Base-by-base conservation (phyloP, 805 yeast genomes). In the Saccharomyces cerevisiae region DNA sequence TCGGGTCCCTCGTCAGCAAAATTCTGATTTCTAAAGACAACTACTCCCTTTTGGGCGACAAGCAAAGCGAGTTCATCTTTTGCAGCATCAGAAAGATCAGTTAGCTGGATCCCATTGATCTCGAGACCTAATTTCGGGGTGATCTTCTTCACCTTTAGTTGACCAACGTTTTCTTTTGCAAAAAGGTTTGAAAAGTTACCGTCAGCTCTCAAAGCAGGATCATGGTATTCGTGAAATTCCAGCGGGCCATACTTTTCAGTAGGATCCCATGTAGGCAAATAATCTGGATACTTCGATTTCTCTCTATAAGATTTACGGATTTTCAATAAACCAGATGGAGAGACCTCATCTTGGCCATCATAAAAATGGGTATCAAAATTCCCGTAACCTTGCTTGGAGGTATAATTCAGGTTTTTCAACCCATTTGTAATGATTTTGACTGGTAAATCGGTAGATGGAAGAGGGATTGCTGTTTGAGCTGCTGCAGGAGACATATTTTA, bases 41-140 rank as follows among this genome's bases (percentile, higher is more conserved):
- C 83, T 46, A 86, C 87, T 65, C 87, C 89, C 63, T 86, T 73
- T 64, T 83, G 82, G 17, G 87, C 90, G 48, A 84, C 83, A 30
- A 77, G 74, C 30, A 83, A 72, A 2, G 91, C 89, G 56, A 86
- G 74, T 59, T 86, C 92, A 60, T 85, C 84, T 66, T 82, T 83
- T 32, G 79, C 89, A 21, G 71, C 69, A 49, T 74, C 76, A 52
- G 75, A 66, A 57, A 85, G 75, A 46, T 74, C 67, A 22, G 85
- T 78, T 52, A 85, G 72, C 63, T 84, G 89, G 48, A 85, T 64
- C 41, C 85, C 85, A 29, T 69, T 69, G 48, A 87, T 71, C 58
- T 82, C 88, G 21, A 83, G 73, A 22, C 94, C 95, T 51, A 87
- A 73, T 63, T 80, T 84, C 30, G 94, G 92, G 1, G 88, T 80